A percentile compares a stretch with the other conserved stretches of the same genome.
Conservation (phyloP, 2,329 filamentous ascomycete species). For the Macrophomina phaseolina region DNA sequence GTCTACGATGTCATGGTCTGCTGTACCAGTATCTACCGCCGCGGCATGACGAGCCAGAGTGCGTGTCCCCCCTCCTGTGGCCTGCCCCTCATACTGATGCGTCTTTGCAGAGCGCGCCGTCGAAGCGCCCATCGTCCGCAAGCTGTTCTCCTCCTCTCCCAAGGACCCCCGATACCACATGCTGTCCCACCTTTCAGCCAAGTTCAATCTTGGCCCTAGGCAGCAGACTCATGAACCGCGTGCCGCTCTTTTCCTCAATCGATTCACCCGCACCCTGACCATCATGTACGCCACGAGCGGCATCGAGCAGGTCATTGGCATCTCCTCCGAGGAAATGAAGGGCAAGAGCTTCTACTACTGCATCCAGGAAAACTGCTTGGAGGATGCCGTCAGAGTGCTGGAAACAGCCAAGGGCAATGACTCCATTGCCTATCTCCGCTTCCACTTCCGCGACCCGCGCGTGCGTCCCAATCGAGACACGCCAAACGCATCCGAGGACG, state of each 20-base stretch:
- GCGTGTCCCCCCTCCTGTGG: conserved; percentile 46
- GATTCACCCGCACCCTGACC: conserved; percentile 80
- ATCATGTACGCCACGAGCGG: conserved; percentile 88
- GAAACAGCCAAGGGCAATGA: conserved; percentile 90
- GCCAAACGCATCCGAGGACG: conserved; percentile 55
- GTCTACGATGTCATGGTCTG: conserved; percentile 88
- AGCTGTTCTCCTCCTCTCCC: conserved; percentile 80
- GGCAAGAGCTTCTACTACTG: conserved; percentile 87
- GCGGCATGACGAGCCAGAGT: conserved; percentile 75
- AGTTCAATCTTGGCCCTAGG: conserved; percentile 67
- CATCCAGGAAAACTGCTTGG: conserved; percentile 77
- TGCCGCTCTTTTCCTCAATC: conserved; percentile 83
- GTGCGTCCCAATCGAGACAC: conserved; percentile 42
- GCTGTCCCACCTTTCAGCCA: conserved; percentile 82
- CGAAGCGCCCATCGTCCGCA: conserved; percentile 78
- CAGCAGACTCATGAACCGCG: conserved; percentile 74
- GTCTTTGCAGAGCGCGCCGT: conserved; percentile 69
- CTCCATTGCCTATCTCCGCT: conserved; percentile 87
- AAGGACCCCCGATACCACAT: conserved; percentile 87
- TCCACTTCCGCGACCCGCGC: conserved; percentile 80
- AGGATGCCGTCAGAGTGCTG: conserved; percentile 77
- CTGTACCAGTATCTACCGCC: conserved; percentile 78
- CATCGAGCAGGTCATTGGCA: conserved; percentile 75
- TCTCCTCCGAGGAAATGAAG: conserved; percentile 70
- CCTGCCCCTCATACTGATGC: conserved; percentile 30